Evolutionary conservation across 495 filamentous ascomycete genomes (phyloP), one percentile per base, ranked within the genome.

Genomic region (Tuber magnatum): DNA sequence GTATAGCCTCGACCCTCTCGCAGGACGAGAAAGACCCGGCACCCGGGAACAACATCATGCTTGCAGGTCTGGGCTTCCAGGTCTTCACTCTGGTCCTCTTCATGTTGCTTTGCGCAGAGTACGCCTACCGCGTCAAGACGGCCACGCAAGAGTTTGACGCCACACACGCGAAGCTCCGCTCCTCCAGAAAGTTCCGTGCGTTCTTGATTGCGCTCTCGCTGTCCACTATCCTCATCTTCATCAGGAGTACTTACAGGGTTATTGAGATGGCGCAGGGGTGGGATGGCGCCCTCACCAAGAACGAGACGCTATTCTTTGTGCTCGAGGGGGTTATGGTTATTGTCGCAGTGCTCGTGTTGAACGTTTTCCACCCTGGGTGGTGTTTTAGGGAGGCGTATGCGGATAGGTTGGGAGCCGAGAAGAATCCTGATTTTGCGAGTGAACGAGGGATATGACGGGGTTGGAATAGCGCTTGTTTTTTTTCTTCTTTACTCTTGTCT

Each of bases 281-380:
- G 83, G 73, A 83, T 18, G 87, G 91, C 38, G 73, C 79, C 1
- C 81, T 92, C 71, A 90, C 87, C 69, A 87, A 85, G 70, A 83
- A 91, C 65, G 85, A 93, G 83, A 84, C 86, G 18, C 78, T 88
- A 14, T 91, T 92, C 81, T 89, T 93, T 84, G 84, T 91, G 40
- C 86, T 93, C 35, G 91, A 93, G 84, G 89, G 90, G 38, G 83
- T 88, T n/a, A 90, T 93, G 89, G 88, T 93, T 79, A 83, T 86
- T 22, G 78, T 90, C 69, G 89, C 91, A 0, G 86, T 87, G 9
- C 75, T 89, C 41, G 84, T 83, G 35, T 76, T 92, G 75, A 91
- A 89, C 28, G 80, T 86, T 48, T 86, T 89, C 74, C 90, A 91
- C 77, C 90, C 90, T 0, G 88, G 85, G 83, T 86, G 87, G 84